phyloP scores from a whole-genome alignment of 2,329 filamentous ascomycete species.

The Monascus ruber region DNA sequence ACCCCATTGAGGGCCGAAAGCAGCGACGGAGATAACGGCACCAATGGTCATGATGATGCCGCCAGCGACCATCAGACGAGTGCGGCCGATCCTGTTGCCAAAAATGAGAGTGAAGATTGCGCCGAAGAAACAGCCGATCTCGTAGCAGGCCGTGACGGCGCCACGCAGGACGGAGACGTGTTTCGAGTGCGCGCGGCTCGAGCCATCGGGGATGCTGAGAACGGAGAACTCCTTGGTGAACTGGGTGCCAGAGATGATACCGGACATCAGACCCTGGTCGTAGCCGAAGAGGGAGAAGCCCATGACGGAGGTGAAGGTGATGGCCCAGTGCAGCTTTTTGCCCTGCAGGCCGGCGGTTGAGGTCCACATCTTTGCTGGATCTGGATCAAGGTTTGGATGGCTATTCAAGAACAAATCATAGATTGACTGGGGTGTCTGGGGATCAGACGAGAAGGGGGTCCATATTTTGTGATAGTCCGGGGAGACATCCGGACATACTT shows the following conservation, averaged over 20 bases:
- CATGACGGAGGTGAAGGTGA: constrained; percentile 21
- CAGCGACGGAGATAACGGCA: constrained; percentile 16
- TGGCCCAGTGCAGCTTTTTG: constrained; percentile 10
- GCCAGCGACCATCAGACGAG: constrained; percentile 41
- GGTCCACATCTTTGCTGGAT: constrained; percentile 16
- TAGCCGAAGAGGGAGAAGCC: constrained; percentile 43
- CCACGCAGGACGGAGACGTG: constrained; percentile 37
- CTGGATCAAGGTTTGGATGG: no score
- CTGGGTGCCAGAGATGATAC: constrained; percentile 15
- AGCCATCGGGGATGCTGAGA: constrained; percentile 13
- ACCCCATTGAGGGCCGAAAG: constrained; percentile 14
- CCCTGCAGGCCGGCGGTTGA: constrained; percentile 17
- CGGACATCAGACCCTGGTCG: constrained; percentile 25
- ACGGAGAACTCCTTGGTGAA: constrained; percentile 15
- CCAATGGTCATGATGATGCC: constrained; percentile 36
- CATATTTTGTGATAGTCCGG: no score
- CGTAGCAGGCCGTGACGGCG: constrained; percentile 42
- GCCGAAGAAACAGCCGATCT: constrained; percentile 34
- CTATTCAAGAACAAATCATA: no score
- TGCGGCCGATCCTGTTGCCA: constrained; percentile 21
- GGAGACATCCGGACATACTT: no score
- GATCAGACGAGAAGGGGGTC: no score
- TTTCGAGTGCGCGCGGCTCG: constrained; percentile 13
- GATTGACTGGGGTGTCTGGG: no score
- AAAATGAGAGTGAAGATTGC: constrained; percentile 18